Percentiles rank a stretch among this genome's conserved stretches.
Conservation (phyloP, 1,284 basidiomycete genomes). For the Ceratobasidium sp. region DNA sequence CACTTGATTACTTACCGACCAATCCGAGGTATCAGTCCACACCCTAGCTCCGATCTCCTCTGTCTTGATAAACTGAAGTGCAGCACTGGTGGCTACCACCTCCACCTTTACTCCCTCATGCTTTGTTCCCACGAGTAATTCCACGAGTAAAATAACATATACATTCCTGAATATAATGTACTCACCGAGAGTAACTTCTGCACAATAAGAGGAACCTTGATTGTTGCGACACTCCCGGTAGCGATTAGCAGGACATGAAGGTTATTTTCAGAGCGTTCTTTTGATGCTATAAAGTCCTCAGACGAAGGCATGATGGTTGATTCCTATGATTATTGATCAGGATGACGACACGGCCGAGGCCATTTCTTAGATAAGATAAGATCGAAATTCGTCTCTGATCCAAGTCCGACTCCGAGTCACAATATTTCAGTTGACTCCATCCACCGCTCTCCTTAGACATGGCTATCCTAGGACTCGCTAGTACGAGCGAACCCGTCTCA, state of each 20-base stretch:
- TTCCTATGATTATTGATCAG: background rate
- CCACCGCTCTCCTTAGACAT: conserved; percentile 42
- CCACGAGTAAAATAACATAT: background rate
- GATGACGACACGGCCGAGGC: background rate
- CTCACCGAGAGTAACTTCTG: conserved; percentile 70
- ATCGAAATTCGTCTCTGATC: conserved; percentile 6
- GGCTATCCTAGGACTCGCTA: conserved; percentile 52
- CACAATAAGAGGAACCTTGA: conserved; percentile 92
- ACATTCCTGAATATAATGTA: conserved; percentile 44
- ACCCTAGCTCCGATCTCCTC: conserved; percentile 64
- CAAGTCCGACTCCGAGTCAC: conserved; percentile 33
- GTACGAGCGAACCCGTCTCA: conserved; percentile 53
- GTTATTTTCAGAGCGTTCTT: conserved; percentile 34
- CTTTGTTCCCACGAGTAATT: conserved; percentile 52
- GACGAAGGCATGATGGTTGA: background rate
- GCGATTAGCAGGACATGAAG: conserved; percentile 81
- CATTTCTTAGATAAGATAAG: conserved; percentile 37
- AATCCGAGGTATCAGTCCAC: conserved; percentile 94
- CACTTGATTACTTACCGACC: conserved; percentile 63
- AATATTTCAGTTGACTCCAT: conserved; percentile 1
- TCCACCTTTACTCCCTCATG: conserved; percentile 78
- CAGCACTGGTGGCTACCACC: conserved; percentile 80
- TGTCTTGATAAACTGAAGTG: conserved; percentile 78
- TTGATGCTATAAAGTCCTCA: conserved; percentile 20
- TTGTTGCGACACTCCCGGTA: conserved; percentile 92